Conservation (phyloP, 139 green algal species). For the Picochlorum sp. region DNA sequence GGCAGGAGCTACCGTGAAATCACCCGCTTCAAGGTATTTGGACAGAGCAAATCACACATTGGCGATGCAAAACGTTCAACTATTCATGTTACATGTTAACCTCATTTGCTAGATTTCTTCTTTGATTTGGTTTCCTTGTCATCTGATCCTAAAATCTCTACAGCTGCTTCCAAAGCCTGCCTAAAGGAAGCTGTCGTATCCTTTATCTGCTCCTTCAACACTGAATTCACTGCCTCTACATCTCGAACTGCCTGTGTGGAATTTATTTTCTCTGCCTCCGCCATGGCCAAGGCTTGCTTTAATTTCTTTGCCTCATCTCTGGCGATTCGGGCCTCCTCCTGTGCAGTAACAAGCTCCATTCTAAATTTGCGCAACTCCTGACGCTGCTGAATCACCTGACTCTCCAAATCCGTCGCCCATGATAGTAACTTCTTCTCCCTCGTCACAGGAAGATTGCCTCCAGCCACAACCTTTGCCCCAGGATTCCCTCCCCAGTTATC, state of each 20-base stretch:
- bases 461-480: conserved; percentile 30
- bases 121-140: conserved; percentile 1
- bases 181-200: conserved; percentile 32
- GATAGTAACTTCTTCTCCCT: conserved; percentile 33
- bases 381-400: conserved; percentile 24
- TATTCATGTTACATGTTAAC: background rate
- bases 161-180: conserved; percentile 23
- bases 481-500: conserved; percentile 48
- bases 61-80: background rate
- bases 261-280: conserved; percentile 16
- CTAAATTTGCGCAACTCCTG: conserved; percentile 31
- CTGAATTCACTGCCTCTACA: conserved; percentile 18
- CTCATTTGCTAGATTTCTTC: background rate
- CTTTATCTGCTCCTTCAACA: conserved; percentile 33
- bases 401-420: conserved; percentile 41
- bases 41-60: background rate
- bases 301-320: conserved; percentile 11
- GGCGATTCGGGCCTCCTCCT: conserved; percentile 25
- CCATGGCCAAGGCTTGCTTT: conserved; percentile 18
- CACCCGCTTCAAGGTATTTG: background rate
- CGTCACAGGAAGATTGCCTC: conserved; percentile 17
- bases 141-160: conserved; percentile 18
- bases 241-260: conserved; percentile 10
- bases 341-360: conserved; percentile 38
- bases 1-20: background rate